A percentile compares a stretch with the other conserved stretches of the same genome.
Evolutionary conservation across 345 rosid genomes (phyloP).

Genomic region (Dipteronia sinensis): DNA sequence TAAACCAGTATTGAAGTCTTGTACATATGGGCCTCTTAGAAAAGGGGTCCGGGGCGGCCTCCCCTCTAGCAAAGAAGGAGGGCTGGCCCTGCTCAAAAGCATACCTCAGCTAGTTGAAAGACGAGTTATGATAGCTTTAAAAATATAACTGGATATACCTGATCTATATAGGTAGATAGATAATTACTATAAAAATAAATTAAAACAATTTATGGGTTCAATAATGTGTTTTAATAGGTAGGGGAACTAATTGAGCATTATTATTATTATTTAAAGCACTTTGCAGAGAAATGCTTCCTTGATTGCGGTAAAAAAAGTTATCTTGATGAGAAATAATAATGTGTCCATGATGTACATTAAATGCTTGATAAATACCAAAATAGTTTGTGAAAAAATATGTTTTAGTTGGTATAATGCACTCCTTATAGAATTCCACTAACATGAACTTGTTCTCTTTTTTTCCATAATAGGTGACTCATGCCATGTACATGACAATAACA

Average conservation of each 20-base stretch:
- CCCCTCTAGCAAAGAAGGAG: too few relatives aligned
- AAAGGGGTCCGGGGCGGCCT: too few relatives aligned
- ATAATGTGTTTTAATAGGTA: not conserved
- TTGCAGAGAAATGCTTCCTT: not conserved
- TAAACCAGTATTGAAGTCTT: too few relatives aligned
- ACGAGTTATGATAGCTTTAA: too few relatives aligned
- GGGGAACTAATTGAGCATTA: not conserved
- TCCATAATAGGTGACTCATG: conserved; percentile 14
- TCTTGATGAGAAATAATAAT: not conserved
- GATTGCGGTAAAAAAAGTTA: not conserved
- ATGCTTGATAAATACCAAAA: not conserved
- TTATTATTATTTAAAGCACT: not conserved
- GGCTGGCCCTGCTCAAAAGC: too few relatives aligned
- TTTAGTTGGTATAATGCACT: not conserved
- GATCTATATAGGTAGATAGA: too few relatives aligned
- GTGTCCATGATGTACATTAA: not conserved
- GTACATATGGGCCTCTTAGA: too few relatives aligned
- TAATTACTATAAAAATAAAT: too few relatives aligned
- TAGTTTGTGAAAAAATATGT: too few relatives aligned
- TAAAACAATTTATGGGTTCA: not conserved
- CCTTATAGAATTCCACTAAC: not conserved
- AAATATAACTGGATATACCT: too few relatives aligned
- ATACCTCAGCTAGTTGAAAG: too few relatives aligned
- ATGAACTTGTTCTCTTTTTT: not conserved
- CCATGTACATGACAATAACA: conserved; percentile 23